Evolutionary conservation across 1,284 basidiomycete genomes (phyloP), one percentile per base, ranked within the genome.

Genomic region (Ceratobasidium papillatum): DNA sequence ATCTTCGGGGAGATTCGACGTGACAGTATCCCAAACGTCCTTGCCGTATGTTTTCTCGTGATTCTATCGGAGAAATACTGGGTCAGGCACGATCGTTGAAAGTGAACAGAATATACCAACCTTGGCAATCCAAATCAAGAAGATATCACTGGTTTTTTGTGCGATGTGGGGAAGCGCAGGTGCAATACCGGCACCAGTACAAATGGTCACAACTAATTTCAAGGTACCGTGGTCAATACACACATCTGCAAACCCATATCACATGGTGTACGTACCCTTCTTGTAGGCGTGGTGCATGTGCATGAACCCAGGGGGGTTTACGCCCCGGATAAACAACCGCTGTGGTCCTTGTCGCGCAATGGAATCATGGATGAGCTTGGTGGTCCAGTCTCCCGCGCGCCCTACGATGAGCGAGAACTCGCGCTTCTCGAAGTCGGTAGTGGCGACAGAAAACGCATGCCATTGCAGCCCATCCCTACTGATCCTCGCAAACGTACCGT

Each of bases 241-340:
- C 22, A 41, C n/a, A 49, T 17, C 19, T 34, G 11, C 38, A 71
- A 54, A 34, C 27, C 14, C 17, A 51, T 30, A 8, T 19, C 45
- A 51, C 7, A 27, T n/a, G 12, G 56, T 19, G 27, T 5, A 69
- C 66, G 19, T 41, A 62, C 69, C 69, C 25, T 72, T 72, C 32
- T 72, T 72, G 47, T 72, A 72, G 17, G 69, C 69, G 9, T 52
- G 69, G 27, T 72, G 69, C 69, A 72, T 72, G n/a, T 72, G 58
- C 69, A 72, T 72, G 32, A 72, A 72, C 19, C 69, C 69, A 27
- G 69, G 69, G 8, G 69, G 45, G 25, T 72, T 61, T 12, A 72
- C 69, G 1, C 69, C 69, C 25, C 69, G 69, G 58, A 72, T 72
- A 22, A 34, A 72, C n/a, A 72, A 14, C 17, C 25, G 41, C 19